Evolutionary conservation across 805 yeast genomes (phyloP).

Genomic region (Hanseniaspora osmophila): DNA sequence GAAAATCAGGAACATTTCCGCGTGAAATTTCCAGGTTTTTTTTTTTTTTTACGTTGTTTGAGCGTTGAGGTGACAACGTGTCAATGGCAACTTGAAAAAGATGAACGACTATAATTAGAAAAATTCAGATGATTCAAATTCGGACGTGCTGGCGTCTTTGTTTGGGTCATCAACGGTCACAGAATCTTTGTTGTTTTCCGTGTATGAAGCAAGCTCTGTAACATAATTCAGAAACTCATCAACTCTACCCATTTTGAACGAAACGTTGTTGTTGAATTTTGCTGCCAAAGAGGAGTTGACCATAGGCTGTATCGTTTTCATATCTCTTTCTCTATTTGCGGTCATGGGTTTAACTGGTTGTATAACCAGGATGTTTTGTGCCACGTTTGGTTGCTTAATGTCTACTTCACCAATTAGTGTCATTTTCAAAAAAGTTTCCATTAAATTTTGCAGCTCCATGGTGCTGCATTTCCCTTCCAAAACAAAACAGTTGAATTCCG

Average conservation of each 20-base stretch:
- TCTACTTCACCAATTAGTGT: slow-evolving; percentile 25
- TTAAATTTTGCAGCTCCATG: slow-evolving; percentile 21
- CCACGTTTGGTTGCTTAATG: not conserved
- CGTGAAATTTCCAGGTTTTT: no score
- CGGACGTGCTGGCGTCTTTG: no score
- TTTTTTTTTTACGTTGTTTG: no score
- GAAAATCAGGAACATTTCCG: no score
- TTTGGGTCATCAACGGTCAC: no score
- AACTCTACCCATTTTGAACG: slow-evolving; percentile 11
- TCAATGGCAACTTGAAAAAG: no score
- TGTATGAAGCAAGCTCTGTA: no score
- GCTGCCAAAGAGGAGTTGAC: slow-evolving; percentile 16
- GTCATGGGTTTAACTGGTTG: slow-evolving; percentile 24
- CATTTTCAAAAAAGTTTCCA: slow-evolving; percentile 26
- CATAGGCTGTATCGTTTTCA: slow-evolving; percentile 28
- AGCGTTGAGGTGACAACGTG: no score
- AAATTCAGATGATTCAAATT: no score
- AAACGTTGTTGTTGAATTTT: slow-evolving; percentile 14
- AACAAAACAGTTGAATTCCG: slow-evolving; percentile 37
- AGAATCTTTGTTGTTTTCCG: no score
- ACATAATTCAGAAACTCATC: slow-evolving; percentile 2
- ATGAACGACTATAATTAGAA: no score
- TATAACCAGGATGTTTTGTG: slow-evolving; percentile 9
- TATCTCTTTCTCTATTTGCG: slow-evolving; percentile 28
- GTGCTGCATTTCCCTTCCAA: slow-evolving; percentile 23